These are phyloP conservation scores for Atkinsonella hypoxylon DNA, from an alignment of 2,329 filamentous ascomycete species.

Conservation along the genomic window DNA sequence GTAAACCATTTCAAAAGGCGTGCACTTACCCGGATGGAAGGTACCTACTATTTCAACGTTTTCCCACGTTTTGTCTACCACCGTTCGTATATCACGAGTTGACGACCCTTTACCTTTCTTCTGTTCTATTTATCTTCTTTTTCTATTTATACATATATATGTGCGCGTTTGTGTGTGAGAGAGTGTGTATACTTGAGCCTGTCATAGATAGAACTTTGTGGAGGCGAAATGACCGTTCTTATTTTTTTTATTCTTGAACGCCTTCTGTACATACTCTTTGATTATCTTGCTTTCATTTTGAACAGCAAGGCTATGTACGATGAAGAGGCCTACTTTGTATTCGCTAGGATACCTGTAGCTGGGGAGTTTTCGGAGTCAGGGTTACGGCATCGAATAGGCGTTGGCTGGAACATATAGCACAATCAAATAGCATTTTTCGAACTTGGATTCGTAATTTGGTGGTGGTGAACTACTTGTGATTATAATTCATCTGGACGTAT, in stretches of 20 bases:
- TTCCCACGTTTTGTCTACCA: background rate
- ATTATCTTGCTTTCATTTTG: constrained; percentile 1
- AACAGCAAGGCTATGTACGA: constrained; percentile 9
- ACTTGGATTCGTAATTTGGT: background rate
- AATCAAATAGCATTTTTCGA: background rate
- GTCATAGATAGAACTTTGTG: too few species aligned
- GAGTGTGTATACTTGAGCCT: background rate
- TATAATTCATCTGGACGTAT: too few species aligned
- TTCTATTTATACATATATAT: too few species aligned
- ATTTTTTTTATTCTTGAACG: background rate
- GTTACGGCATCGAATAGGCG: constrained; percentile 7
- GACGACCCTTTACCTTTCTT: background rate
- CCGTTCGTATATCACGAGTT: constrained; percentile 5
- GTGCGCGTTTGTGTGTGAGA: too few species aligned
- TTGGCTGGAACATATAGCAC: constrained; percentile 14
- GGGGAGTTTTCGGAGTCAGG: constrained; percentile 14
- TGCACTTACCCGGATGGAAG: background rate
- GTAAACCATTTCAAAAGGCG: background rate
- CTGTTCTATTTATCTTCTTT: background rate
- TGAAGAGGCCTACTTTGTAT: constrained; percentile 10
- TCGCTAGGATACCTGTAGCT: constrained; percentile 22
- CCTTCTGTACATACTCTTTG: constrained; percentile 9
- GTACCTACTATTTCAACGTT: background rate
- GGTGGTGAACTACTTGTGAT: too few species aligned
- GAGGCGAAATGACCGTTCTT: background rate